phyloP scores from a whole-genome alignment of 2,329 filamentous ascomycete species.

The Alternaria sp. region DNA sequence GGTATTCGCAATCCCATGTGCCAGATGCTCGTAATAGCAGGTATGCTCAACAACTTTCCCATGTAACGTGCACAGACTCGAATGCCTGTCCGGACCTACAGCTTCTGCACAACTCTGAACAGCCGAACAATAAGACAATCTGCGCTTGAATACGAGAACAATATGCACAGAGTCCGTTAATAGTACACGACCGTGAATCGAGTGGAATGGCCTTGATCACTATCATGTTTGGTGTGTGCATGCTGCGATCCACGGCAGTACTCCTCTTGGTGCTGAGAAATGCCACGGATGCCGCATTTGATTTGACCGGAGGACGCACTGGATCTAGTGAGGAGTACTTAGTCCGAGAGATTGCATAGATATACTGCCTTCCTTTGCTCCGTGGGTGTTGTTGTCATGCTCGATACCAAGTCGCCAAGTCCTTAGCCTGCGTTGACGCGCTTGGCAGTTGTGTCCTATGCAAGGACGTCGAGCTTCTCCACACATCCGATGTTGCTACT shows the following conservation, averaged over 20 bases:
- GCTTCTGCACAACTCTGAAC: not conserved
- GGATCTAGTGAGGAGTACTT: not conserved
- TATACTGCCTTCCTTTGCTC: not conserved
- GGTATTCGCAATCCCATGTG: not conserved
- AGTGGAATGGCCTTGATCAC: not conserved
- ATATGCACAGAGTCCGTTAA: not conserved
- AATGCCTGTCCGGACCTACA: not conserved
- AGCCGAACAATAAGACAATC: not conserved
- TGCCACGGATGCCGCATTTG: not conserved
- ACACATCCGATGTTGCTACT: not conserved
- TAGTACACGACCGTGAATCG: not conserved
- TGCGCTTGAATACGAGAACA: not conserved
- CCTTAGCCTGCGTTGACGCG: slow-evolving; percentile 1
- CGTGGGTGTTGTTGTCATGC: not conserved
- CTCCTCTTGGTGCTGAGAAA: not conserved
- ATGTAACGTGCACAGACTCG: not conserved
- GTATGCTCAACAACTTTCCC: not conserved
- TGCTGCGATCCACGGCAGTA: not conserved
- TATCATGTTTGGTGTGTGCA: not conserved
- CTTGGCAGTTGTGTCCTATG: slow-evolving; percentile 3
- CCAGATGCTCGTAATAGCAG: not conserved
- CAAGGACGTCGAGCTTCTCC: not conserved
- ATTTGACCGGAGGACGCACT: not conserved
- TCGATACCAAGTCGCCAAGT: slow-evolving; percentile 8
- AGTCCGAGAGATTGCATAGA: not conserved